Evolutionary conservation across 257 asterid genomes (phyloP).

Genomic region (Nemophila menziesii): DNA sequence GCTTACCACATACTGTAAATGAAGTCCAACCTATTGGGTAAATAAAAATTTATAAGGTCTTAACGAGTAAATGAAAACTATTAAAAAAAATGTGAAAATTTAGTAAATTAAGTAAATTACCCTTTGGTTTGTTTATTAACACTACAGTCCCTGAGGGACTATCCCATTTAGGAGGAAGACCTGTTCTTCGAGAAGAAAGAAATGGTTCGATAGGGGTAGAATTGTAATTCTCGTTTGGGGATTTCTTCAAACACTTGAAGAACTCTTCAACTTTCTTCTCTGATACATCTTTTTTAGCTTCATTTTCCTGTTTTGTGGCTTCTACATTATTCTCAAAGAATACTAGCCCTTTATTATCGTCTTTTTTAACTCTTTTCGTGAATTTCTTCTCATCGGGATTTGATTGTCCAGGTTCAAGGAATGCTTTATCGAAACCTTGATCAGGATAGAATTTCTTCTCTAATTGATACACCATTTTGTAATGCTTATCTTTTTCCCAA

Average conservation of each 20-base stretch:
- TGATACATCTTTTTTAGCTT: slow-evolving; percentile 36
- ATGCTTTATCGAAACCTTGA: slow-evolving; percentile 91
- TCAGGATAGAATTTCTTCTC: slow-evolving; percentile 95
- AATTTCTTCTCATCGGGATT: slow-evolving; percentile 16
- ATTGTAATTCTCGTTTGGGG: slow-evolving; percentile 40
- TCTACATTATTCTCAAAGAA: slow-evolving; percentile 45
- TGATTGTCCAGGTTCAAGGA: slow-evolving; percentile 59
- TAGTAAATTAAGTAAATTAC: slow-evolving; percentile 17
- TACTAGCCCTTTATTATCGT: slow-evolving; percentile 35
- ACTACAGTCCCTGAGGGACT: slow-evolving; percentile 75
- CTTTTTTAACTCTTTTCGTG: slow-evolving; percentile 17
- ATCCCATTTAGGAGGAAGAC: slow-evolving; percentile 96
- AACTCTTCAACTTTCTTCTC: slow-evolving; percentile 94
- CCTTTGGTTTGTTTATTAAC: slow-evolving; percentile 90
- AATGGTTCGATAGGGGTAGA: slow-evolving; percentile 40
- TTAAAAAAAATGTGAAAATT: not conserved
- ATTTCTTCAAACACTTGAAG: slow-evolving; percentile 92
- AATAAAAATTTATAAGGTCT: not conserved
- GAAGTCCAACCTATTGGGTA: slow-evolving; percentile 90
- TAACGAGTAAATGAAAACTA: not conserved
- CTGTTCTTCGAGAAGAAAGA: slow-evolving; percentile 59
- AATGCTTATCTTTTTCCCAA: slow-evolving; percentile 95
- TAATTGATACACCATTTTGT: slow-evolving; percentile 85
- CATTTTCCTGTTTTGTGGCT: slow-evolving; percentile 12
- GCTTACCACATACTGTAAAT: slow-evolving; percentile 94